Evolutionary conservation across 164 flowering plant genomes (phyloP).

Genomic region (Liriodendron chinense): DNA sequence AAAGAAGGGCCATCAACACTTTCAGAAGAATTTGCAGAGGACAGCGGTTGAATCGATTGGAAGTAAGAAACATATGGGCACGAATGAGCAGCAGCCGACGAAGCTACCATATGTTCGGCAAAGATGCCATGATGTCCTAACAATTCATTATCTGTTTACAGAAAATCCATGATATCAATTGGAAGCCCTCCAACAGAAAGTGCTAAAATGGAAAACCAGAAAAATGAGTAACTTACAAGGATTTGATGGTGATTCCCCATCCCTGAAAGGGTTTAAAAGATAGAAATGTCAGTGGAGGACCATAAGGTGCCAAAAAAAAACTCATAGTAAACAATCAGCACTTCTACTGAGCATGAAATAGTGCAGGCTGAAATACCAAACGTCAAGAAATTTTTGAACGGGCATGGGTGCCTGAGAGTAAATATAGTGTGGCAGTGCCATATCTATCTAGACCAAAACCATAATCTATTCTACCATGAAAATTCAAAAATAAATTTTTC

Average conservation of each 20-base stretch:
- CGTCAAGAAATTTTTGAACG: no score
- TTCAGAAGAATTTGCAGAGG: conserved; percentile 56
- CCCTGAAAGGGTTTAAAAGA: conserved; percentile 38
- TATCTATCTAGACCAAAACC: no score
- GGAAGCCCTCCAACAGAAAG: not conserved
- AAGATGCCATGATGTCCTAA: conserved; percentile 66
- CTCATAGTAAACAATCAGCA: not conserved
- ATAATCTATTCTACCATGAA: no score
- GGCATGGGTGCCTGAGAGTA: no score
- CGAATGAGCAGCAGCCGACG: conserved; percentile 69
- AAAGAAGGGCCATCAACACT: conserved; percentile 62
- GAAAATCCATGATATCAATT: not conserved
- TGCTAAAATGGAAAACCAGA: not conserved
- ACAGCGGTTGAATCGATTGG: conserved; percentile 70
- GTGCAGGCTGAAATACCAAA: no score
- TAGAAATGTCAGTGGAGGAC: conserved; percentile 15
- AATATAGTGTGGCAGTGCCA: no score
- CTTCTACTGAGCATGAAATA: not conserved
- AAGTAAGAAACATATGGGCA: conserved; percentile 78
- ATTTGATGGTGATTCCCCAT: conserved; percentile 62
- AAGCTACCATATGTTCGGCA: conserved; percentile 67
- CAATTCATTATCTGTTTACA: conserved; percentile 69
- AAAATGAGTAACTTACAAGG: conserved; percentile 35
- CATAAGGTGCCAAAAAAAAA: not conserved
- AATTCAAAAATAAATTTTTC: no score